Percentiles rank a stretch among this genome's conserved stretches.
Conservation (phyloP, 805 yeast genomes). For the Saturnispora sanitii region DNA sequence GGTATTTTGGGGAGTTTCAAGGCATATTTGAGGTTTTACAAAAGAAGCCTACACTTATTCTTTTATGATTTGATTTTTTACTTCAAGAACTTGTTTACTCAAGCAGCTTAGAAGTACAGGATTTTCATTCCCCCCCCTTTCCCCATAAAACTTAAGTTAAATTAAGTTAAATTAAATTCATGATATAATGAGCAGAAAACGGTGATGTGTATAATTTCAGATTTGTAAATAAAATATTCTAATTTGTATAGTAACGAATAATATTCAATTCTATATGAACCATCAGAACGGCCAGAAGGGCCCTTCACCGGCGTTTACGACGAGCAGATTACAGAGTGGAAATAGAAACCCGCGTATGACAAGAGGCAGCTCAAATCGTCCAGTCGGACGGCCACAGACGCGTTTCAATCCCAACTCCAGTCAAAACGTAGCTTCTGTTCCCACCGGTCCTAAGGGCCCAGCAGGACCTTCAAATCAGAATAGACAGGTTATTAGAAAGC, state of each 20-base stretch:
- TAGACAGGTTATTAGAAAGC: not conserved
- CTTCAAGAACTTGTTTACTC: constrained; percentile 2
- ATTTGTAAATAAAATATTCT: too few species aligned
- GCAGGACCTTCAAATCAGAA: not conserved
- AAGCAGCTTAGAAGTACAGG: too few species aligned
- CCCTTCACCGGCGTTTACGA: not conserved
- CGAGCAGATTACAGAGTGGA: not conserved
- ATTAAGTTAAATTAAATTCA: too few species aligned
- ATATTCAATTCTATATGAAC: too few species aligned
- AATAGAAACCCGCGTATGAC: not conserved
- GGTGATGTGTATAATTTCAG: not conserved
- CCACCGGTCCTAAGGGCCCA: not conserved
- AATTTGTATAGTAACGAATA: too few species aligned
- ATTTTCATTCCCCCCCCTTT: too few species aligned
- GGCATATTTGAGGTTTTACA: constrained; percentile 27
- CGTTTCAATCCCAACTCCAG: not conserved
- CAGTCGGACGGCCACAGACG: not conserved
- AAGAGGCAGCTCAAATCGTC: not conserved
- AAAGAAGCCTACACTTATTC: constrained; percentile 24
- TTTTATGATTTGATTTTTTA: constrained; percentile 26
- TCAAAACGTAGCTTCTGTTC: not conserved
- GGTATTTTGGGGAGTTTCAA: constrained; percentile 22
- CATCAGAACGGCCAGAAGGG: constrained; percentile 3
- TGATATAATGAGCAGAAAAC: not conserved
- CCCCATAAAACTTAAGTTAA: too few species aligned